Evolutionary conservation across 805 yeast species (phyloP).

Genomic region (Yamadazyma sp.): DNA sequence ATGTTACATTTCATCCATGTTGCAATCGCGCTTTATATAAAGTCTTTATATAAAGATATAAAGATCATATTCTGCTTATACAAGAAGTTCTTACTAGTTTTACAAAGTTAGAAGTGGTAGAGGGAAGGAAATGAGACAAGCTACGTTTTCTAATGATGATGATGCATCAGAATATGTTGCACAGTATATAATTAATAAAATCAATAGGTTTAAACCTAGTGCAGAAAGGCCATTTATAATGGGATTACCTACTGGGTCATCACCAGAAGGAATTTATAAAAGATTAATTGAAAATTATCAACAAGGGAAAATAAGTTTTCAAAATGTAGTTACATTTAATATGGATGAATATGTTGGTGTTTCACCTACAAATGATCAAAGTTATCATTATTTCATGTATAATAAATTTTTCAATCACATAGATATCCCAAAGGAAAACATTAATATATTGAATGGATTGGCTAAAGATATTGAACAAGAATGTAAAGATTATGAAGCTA

Average conservation of each 20-base stretch:
- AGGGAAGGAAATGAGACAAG: slow-evolving; percentile 28
- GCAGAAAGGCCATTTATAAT: slow-evolving; percentile 46
- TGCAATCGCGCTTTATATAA: slow-evolving; percentile 4
- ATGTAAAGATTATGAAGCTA: slow-evolving; percentile 46
- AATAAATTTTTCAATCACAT: slow-evolving; percentile 54
- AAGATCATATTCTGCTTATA: no score
- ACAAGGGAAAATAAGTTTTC: slow-evolving; percentile 41
- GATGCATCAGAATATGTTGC: slow-evolving; percentile 47
- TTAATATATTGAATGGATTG: slow-evolving; percentile 53
- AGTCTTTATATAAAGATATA: no score
- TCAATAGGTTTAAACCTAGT: slow-evolving; percentile 45
- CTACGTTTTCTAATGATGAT: slow-evolving; percentile 31
- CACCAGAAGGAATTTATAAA: slow-evolving; percentile 55
- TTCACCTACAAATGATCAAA: slow-evolving; percentile 45
- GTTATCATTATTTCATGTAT: slow-evolving; percentile 58
- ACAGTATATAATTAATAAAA: slow-evolving; percentile 39
- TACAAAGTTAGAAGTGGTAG: no score
- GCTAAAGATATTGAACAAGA: slow-evolving; percentile 44
- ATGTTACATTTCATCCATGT: slow-evolving; percentile 8
- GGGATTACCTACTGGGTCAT: slow-evolving; percentile 62
- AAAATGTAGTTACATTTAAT: slow-evolving; percentile 55
- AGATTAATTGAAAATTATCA: slow-evolving; percentile 43
- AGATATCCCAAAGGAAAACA: slow-evolving; percentile 50
- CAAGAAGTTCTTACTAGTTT: no score
- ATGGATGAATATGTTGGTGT: slow-evolving; percentile 61